Conservation (phyloP, 768 basidiomycete genomes). For the Asterophora lycoperdoides region DNA sequence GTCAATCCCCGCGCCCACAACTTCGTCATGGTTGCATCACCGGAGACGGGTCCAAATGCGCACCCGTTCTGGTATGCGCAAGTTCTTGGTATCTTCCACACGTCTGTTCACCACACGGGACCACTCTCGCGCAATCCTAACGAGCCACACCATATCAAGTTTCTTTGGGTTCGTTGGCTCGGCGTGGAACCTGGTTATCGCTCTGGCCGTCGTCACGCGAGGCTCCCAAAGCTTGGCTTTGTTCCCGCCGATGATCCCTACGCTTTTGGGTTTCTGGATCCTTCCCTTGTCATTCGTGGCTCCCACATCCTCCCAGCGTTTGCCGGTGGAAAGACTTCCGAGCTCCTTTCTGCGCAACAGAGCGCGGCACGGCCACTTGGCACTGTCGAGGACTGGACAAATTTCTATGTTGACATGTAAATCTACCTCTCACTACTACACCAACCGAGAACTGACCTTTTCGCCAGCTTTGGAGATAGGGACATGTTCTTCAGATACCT, state of each 20-base stretch:
- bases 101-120: conserved; percentile 18
- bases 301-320: conserved; percentile 31
- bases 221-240: conserved; percentile 25
- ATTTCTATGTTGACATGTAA: conserved; percentile 32
- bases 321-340: conserved; percentile 17
- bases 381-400: conserved; percentile 19
- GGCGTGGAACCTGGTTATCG: conserved; percentile 19
- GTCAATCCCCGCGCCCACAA: conserved; percentile 34
- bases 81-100: conserved; percentile 30
- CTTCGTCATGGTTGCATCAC: conserved; percentile 31
- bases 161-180: conserved; percentile 40
- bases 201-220: conserved; percentile 13
- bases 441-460: no score
- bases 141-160: conserved; percentile 18
- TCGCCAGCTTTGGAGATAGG: conserved; percentile 29
- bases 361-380: conserved; percentile 10
- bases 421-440: background rate
- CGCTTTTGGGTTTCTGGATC: conserved; percentile 32
- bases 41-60: conserved; percentile 18
- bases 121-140: background rate
- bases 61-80: conserved; percentile 36
- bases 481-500: conserved; percentile 30
- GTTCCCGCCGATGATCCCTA: conserved; percentile 18
- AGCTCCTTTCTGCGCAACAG: conserved; percentile 5
- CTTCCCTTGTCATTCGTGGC: conserved; percentile 20